Evolutionary conservation across 331 rosid genomes (phyloP), one percentile per base, ranked within the genome.

Genomic region (Rhamnella rubrinervis): DNA sequence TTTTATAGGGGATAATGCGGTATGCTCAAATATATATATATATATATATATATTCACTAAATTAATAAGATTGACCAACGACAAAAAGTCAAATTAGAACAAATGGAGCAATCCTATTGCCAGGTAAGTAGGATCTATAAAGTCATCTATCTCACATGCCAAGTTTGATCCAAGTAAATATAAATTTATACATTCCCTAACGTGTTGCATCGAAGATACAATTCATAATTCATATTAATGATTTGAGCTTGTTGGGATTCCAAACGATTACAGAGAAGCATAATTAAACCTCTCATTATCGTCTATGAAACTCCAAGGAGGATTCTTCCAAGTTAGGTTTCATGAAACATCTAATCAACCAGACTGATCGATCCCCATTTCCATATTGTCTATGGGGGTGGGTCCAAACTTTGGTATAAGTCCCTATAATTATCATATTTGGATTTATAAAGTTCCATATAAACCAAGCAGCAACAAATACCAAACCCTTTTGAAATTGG

Each of bases 111-210:
- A 68, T 62, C 37, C 37, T 68, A 71, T 80, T 80, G 79, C 66
- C 84, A 82, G 79, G 63, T 66, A 64, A 72, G 59, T 60, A 40
- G 61, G 72, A 63, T 83, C 80, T 51, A 71, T 75, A 78, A 82
- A 76, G 69, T 74, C 80, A 49, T 46, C 78, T 59, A 40, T 55
- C 15, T 76, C 92, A 89, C 96, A 80, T 82, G 89, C 88, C 73
- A 62, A 59, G 38, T 60, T 60, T 65, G 44, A 26, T 23, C 4
- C 46, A 49, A 44, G 46, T 71, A 60, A 26, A 60, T 31, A 31
- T 31, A 31, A 31, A 41, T 52, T 66, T 26, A 64, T 56, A 13
- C 53, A 28, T 52, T 25, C 39, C 40, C 13, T 37, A 23, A 61
- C 51, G 11, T 18, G 53, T 66, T 56, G 63, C 39, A 61, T 62